Conservation (phyloP, 768 basidiomycete species). For the Lentinus brumalis region DNA sequence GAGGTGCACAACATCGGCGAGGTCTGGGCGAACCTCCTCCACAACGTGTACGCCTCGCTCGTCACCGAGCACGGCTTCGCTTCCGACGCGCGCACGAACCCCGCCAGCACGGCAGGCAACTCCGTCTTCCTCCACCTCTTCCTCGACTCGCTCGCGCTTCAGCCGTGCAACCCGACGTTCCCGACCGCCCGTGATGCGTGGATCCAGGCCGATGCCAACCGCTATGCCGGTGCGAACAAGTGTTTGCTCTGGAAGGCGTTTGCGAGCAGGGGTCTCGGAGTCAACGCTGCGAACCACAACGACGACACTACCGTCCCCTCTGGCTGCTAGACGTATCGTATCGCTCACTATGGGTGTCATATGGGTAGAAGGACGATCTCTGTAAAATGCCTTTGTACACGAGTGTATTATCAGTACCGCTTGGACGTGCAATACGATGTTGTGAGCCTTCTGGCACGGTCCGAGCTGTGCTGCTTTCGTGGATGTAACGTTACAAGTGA, state of each 20-base stretch:
- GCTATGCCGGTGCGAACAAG: constrained; percentile 45
- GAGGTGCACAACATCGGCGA: constrained; percentile 62
- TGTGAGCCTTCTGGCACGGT: too few species aligned
- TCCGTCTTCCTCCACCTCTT: constrained; percentile 53
- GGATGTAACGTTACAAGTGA: too few species aligned
- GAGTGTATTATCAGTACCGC: too few species aligned
- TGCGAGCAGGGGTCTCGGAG: constrained; percentile 52
- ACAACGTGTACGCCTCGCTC: constrained; percentile 21
- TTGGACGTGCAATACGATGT: too few species aligned
- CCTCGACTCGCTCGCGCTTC: constrained; percentile 50
- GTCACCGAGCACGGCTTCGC: constrained; percentile 33
- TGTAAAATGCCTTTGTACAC: too few species aligned
- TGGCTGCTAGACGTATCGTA: constrained; percentile 23
- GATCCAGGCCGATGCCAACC: constrained; percentile 54
- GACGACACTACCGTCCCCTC: constrained; percentile 34
- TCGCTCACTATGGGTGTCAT: background rate
- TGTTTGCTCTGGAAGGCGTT: constrained; percentile 50
- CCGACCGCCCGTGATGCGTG: constrained; percentile 49
- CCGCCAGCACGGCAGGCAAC: constrained; percentile 46
- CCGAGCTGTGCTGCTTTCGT: too few species aligned
- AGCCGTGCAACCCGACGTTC: constrained; percentile 52
- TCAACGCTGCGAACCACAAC: constrained; percentile 35
- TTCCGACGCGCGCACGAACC: constrained; percentile 41
- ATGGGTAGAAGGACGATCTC: too few species aligned
- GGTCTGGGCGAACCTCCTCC: constrained; percentile 22